A percentile compares a stretch with the other conserved stretches of the same genome.
phyloP scores from a whole-genome alignment of 2,329 filamentous ascomycete species.

The Huntiella omanensis region DNA sequence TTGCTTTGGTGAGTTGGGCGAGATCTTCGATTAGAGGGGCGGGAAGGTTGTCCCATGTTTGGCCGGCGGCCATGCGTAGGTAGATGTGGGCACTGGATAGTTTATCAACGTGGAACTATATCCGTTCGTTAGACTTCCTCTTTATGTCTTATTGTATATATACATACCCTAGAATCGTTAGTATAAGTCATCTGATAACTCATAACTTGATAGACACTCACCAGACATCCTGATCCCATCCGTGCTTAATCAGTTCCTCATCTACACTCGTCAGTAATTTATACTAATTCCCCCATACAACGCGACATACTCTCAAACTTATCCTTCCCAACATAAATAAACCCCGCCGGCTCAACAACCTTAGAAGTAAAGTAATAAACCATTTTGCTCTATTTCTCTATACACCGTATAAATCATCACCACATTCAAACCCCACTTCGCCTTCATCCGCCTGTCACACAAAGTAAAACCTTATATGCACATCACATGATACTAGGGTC shows the following conservation, averaged over 20 bases:
- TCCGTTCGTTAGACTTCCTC: neutral
- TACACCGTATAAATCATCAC: neutral
- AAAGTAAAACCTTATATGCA: neutral
- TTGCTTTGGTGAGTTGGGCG: slow-evolving; percentile 95
- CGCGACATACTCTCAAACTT: slow-evolving; percentile 77
- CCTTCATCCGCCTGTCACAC: neutral
- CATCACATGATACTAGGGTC: no score
- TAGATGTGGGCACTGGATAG: slow-evolving; percentile 94
- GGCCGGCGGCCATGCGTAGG: slow-evolving; percentile 59
- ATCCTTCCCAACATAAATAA: slow-evolving; percentile 94
- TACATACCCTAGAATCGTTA: neutral
- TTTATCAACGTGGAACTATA: slow-evolving; percentile 90
- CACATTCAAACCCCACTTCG: no score
- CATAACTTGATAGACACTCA: slow-evolving; percentile 21
- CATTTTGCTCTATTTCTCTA: slow-evolving; percentile 33
- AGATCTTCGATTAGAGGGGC: slow-evolving; percentile 62
- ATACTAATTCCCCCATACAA: neutral
- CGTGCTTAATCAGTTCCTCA: slow-evolving; percentile 87
- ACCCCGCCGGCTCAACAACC: slow-evolving; percentile 61
- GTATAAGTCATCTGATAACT: neutral
- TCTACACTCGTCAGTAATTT: slow-evolving; percentile 33
- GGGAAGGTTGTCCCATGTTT: slow-evolving; percentile 70
- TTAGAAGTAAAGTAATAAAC: slow-evolving; percentile 93
- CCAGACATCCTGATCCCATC: slow-evolving; percentile 94
- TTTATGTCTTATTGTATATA: neutral